Evolutionary conservation across 768 basidiomycete genomes (phyloP).

Genomic region (Auriscalpium orientale): DNA sequence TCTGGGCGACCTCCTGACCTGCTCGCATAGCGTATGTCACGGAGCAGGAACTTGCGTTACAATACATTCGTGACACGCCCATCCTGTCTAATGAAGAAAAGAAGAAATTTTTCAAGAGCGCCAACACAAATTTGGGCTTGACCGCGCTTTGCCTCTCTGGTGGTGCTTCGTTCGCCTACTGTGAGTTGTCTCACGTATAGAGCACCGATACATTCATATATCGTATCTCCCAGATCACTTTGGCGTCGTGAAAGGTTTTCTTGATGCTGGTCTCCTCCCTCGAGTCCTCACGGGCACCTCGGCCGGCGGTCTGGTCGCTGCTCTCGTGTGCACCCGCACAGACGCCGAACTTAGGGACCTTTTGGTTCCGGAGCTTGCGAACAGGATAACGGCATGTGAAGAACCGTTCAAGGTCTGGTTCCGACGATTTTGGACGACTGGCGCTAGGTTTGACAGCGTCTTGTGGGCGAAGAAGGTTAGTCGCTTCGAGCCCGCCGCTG

Average conservation of each 20-base stretch:
- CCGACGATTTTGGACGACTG: conserved; percentile 71
- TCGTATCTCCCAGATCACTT: conserved; percentile 54
- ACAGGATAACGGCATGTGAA: conserved; percentile 75
- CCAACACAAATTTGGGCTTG: conserved; percentile 84
- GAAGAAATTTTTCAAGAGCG: conserved; percentile 81
- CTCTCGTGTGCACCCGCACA: conserved; percentile 78
- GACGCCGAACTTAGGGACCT: conserved; percentile 77
- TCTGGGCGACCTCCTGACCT: too few relatives aligned
- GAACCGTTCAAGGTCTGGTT: conserved; percentile 68
- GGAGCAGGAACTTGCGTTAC: conserved; percentile 71
- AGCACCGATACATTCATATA: background rate
- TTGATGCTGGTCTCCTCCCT: conserved; percentile 81
- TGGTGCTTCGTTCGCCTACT: conserved; percentile 92
- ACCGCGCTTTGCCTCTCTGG: conserved; percentile 94
- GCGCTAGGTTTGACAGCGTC: conserved; percentile 91
- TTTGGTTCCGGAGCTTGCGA: conserved; percentile 77
- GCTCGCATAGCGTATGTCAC: conserved; percentile 56
- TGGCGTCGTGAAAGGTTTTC: conserved; percentile 87
- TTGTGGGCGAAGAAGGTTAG: conserved; percentile 83
- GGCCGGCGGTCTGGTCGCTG: conserved; percentile 77
- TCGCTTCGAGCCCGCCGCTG: background rate
- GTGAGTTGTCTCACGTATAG: conserved; percentile 33
- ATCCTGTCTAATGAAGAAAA: conserved; percentile 83
- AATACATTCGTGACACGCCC: conserved; percentile 65
- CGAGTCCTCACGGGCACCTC: conserved; percentile 93